phyloP scores from a whole-genome alignment of 108 stramenopile species.

The Cyclotella baltica region DNA sequence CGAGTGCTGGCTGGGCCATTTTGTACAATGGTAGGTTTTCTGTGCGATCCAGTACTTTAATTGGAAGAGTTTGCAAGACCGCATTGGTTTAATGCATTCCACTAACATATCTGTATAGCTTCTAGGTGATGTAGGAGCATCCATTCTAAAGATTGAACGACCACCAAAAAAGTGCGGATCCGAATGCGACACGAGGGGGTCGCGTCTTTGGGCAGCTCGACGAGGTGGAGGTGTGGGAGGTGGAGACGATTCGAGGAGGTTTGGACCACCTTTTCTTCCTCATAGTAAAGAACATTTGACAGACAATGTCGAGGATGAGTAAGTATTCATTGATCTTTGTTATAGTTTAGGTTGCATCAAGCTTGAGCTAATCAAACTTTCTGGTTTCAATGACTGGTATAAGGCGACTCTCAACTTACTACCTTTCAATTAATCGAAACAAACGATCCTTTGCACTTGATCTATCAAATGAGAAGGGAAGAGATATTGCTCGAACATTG shows the following conservation, averaged over 20 bases:
- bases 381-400: neutral
- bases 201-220: conserved; percentile 24
- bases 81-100: neutral
- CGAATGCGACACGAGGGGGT: conserved; percentile 9
- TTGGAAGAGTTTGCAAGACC: neutral
- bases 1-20: conserved; percentile 64
- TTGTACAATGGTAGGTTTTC: conserved; percentile 40
- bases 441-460: conserved; percentile 57
- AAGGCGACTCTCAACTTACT: conserved; percentile 47
- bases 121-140: conserved; percentile 51
- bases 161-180: conserved; percentile 13
- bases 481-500: conserved; percentile 35
- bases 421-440: conserved; percentile 52
- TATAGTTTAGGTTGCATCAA: neutral
- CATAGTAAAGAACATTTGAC: conserved; percentile 12
- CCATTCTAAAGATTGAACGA: conserved; percentile 53
- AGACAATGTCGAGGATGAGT: conserved; percentile 29
- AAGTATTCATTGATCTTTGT: neutral
- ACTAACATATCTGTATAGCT: conserved; percentile 13
- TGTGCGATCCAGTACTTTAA: neutral
- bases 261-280: conserved; percentile 56
- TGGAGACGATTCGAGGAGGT: conserved; percentile 59
- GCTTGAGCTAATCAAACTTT: neutral
- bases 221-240: conserved; percentile 25
- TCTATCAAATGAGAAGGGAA: conserved; percentile 32